phyloP scores from a whole-genome alignment of 192 early-diverging fungal species.

The Chytriomyces hyalinus region DNA sequence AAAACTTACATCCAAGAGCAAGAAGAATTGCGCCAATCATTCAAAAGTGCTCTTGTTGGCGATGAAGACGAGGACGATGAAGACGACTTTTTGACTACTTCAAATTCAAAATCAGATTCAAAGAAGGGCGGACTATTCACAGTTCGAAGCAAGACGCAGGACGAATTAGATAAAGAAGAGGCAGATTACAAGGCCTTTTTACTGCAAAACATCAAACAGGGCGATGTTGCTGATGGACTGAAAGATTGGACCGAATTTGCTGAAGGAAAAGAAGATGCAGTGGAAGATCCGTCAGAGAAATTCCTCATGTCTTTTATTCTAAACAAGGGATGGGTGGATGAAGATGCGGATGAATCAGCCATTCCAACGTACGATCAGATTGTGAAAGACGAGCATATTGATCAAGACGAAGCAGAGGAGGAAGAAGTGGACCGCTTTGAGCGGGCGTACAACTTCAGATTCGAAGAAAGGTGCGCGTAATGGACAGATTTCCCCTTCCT shows the following conservation, averaged over 20 bases:
- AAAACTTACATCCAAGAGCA: conserved; percentile 86
- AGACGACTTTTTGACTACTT: conserved; percentile 44
- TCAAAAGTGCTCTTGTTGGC: conserved; percentile 53
- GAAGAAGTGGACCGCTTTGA: conserved; percentile 89
- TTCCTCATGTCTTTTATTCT: conserved; percentile 88
- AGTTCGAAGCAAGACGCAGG: conserved; percentile 73
- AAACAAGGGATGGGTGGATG: conserved; percentile 94
- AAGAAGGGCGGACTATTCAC: conserved; percentile 63
- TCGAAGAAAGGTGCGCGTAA: conserved; percentile 75
- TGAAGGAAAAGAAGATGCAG: conserved; percentile 49
- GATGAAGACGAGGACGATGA: conserved; percentile 66
- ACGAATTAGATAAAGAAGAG: conserved; percentile 82
- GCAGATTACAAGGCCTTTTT: conserved; percentile 89
- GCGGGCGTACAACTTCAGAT: conserved; percentile 90
- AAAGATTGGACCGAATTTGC: conserved; percentile 58
- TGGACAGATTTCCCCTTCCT: background rate
- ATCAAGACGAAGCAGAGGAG: conserved; percentile 74
- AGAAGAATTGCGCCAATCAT: conserved; percentile 71
- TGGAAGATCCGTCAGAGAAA: conserved; percentile 58
- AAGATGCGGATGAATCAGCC: conserved; percentile 57
- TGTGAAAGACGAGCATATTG: conserved; percentile 65
- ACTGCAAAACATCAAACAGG: conserved; percentile 74
- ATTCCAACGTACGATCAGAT: conserved; percentile 74
- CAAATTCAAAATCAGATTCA: conserved; percentile 38
- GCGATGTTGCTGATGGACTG: conserved; percentile 58